These are phyloP conservation scores for Mortierella sp. DNA, from an alignment of 371 early-diverging fungal species.

Conservation along the genomic window DNA sequence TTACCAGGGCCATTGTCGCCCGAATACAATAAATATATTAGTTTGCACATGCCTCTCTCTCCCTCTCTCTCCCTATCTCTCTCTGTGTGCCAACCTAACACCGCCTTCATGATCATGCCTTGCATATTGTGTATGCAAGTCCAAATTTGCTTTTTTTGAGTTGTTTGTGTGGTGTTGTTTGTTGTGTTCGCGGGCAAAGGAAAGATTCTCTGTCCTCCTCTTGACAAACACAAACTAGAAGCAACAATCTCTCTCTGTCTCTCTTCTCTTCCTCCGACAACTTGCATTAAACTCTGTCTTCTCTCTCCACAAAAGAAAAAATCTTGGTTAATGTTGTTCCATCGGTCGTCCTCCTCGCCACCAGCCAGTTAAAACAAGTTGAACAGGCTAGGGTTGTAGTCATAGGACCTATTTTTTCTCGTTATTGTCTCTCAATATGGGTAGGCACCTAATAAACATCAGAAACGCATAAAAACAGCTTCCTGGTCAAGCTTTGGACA, in stretches of 20 bases:
- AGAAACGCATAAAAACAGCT: neutral
- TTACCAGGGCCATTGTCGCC: neutral
- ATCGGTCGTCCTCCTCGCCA: neutral
- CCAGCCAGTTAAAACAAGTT: neutral
- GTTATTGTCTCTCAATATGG: neutral
- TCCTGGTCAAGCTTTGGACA: neutral
- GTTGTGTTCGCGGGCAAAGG: neutral
- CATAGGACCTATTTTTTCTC: neutral
- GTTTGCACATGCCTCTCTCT: conserved; percentile 7
- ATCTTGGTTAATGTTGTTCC: conserved; percentile 1
- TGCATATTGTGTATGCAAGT: neutral
- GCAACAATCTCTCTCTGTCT: neutral
- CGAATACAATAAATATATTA: neutral
- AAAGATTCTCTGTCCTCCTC: neutral
- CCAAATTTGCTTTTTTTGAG: neutral
- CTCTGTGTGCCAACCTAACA: neutral
- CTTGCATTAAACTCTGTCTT: neutral
- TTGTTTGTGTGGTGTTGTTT: neutral
- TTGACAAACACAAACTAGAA: neutral
- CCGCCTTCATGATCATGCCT: neutral
- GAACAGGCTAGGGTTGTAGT: neutral
- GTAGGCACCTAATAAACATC: neutral
- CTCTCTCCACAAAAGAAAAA: neutral
- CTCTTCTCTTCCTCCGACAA: neutral
- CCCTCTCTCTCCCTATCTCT: neutral